Evolutionary conservation across 495 filamentous ascomycete species (phyloP).

Genomic region (Hypoxylon fuscum): DNA sequence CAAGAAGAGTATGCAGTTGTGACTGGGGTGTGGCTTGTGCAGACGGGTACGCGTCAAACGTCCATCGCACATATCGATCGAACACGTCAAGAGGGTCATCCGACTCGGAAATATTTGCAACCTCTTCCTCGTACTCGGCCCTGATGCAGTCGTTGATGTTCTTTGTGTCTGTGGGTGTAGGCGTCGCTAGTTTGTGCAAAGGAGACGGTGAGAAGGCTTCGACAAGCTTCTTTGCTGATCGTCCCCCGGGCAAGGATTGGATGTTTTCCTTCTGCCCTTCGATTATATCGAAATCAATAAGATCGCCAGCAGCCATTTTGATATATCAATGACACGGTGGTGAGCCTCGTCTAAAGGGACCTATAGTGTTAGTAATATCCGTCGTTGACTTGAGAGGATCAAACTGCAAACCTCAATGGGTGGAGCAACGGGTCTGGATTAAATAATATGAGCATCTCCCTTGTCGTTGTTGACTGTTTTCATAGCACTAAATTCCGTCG

Average conservation of each 20-base stretch:
- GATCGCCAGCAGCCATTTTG: conserved; percentile 60
- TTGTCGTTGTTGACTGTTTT: conserved; percentile 50
- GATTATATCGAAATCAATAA: conserved; percentile 93
- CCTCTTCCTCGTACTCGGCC: conserved; percentile 85
- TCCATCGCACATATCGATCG: conserved; percentile 97
- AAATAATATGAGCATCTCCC: conserved; percentile 12
- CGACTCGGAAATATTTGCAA: conserved; percentile 78
- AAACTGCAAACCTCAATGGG: conserved; percentile 7
- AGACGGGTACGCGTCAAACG: conserved; percentile 91
- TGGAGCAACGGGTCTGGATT: conserved; percentile 7
- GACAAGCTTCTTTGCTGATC: conserved; percentile 90
- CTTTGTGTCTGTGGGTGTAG: conserved; percentile 71
- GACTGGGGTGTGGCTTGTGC: conserved; percentile 92
- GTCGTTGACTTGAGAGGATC: conserved; percentile 28
- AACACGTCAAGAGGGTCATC: conserved; percentile 97
- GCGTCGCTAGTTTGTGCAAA: conserved; percentile 64
- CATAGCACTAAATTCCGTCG: conserved; percentile 8
- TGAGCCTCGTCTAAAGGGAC: conserved; percentile 11
- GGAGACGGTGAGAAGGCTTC: conserved; percentile 77
- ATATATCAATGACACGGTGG: conserved; percentile 26
- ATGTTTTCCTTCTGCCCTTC: conserved; percentile 98
- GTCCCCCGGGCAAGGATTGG: conserved; percentile 87
- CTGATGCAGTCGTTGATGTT: conserved; percentile 80
- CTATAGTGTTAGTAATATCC: conserved; percentile 27
- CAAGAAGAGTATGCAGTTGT: conserved; percentile 85